These are phyloP conservation scores for Astragalus glycyphyllos DNA, from an alignment of 306 rosid species.

Conservation along the genomic window DNA sequence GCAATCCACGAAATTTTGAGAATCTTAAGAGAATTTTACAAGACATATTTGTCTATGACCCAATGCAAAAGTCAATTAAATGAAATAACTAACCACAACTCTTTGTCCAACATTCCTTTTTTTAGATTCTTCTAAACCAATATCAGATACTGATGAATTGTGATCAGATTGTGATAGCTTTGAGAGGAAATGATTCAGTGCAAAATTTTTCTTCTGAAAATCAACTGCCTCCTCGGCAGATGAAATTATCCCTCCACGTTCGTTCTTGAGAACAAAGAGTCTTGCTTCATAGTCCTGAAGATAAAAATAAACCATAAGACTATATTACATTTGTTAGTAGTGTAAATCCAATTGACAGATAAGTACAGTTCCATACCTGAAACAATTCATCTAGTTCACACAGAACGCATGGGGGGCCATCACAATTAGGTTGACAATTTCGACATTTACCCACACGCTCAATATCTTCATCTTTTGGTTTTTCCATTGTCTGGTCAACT, in stretches of 20 bases:
- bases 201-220: constrained; percentile 80
- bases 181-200: constrained; percentile 78
- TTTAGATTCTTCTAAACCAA: constrained; percentile 56
- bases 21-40: constrained; percentile 4
- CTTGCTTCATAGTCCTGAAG: constrained; percentile 86
- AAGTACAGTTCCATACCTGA: constrained; percentile 62
- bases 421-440: constrained; percentile 72
- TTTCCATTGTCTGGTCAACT: constrained; percentile 82
- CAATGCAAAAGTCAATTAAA: constrained; percentile 27
- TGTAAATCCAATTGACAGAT: constrained; percentile 43
- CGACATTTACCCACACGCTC: constrained; percentile 82
- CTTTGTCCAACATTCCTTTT: constrained; percentile 89
- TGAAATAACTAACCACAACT: constrained; percentile 76
- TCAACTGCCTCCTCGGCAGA: constrained; percentile 93
- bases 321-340: constrained; percentile 13
- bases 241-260: constrained; percentile 70
- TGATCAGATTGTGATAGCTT: constrained; percentile 64
- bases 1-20: constrained; percentile 7
- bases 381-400: constrained; percentile 88
- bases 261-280: constrained; percentile 76
- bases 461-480: constrained; percentile 85
- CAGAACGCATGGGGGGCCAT: constrained; percentile 78
- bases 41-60: constrained; percentile 32
- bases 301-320: constrained; percentile 41
- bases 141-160: constrained; percentile 49